Evolutionary conservation across 2,329 filamentous ascomycete genomes (phyloP).

Genomic region (Orbilia quercus): DNA sequence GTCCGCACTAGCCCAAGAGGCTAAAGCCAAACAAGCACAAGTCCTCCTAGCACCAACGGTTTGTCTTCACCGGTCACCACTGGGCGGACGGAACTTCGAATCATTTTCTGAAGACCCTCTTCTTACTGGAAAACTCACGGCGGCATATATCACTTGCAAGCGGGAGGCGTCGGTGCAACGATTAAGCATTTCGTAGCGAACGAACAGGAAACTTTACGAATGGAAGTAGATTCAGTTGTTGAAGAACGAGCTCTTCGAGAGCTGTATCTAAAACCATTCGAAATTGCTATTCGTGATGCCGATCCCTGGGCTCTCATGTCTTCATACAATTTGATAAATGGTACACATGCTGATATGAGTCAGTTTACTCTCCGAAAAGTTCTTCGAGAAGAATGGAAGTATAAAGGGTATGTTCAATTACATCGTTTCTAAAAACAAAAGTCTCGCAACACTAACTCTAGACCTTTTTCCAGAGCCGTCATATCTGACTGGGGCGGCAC

Average conservation of each 20-base stretch:
- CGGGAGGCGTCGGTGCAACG: constrained; percentile 74
- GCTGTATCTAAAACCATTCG: constrained; percentile 77
- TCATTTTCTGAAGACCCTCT: constrained; percentile 79
- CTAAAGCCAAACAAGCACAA: constrained; percentile 70
- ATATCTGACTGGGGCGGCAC: constrained; percentile 66
- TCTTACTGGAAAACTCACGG: constrained; percentile 75
- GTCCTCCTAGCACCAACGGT: constrained; percentile 72
- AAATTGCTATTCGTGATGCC: constrained; percentile 76
- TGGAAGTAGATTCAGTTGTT: constrained; percentile 73
- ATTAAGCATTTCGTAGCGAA: constrained; percentile 82
- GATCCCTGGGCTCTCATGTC: constrained; percentile 77
- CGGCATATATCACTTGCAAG: constrained; percentile 72
- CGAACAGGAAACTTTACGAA: constrained; percentile 76
- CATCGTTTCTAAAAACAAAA: constrained; percentile 44
- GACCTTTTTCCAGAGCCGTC: constrained; percentile 60
- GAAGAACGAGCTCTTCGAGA: constrained; percentile 75
- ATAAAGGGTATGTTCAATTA: constrained; percentile 66
- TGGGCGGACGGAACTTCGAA: constrained; percentile 86
- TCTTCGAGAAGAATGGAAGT: constrained; percentile 62
- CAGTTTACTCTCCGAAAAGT: constrained; percentile 58
- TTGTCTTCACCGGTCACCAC: constrained; percentile 80
- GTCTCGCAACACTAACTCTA: constrained; percentile 6
- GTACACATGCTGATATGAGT: constrained; percentile 65
- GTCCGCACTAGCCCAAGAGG: constrained; percentile 68
- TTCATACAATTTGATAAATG: constrained; percentile 75